These are phyloP conservation scores for Gentiana straminea DNA, from an alignment of 257 asterid genomes.

Conservation along the genomic window DNA sequence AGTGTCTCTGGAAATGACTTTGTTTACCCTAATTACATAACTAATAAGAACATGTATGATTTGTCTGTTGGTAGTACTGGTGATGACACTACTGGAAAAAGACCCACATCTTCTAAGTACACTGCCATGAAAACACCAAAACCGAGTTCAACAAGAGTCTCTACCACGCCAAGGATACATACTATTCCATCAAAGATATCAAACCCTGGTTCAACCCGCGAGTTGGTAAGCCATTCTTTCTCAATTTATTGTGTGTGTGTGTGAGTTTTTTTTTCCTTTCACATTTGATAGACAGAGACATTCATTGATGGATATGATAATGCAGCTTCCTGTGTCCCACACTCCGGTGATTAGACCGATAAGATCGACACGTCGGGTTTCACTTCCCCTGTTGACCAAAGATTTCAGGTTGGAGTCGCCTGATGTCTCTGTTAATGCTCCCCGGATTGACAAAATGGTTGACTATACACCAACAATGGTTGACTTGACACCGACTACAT, in stretches of 20 bases:
- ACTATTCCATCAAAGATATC: constrained; percentile 52
- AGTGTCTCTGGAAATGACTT: constrained; percentile 74
- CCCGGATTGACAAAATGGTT: constrained; percentile 85
- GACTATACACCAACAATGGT: constrained; percentile 36
- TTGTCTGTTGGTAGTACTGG: constrained; percentile 39
- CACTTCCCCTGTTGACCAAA: constrained; percentile 62
- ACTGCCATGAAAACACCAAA: constrained; percentile 30
- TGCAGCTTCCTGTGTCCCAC: constrained; percentile 86
- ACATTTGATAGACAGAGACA: constrained; percentile 1
- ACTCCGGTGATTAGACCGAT: constrained; percentile 55
- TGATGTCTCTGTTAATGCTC: constrained; percentile 83
- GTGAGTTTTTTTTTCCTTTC: not conserved
- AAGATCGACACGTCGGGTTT: constrained; percentile 46
- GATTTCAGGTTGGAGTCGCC: constrained; percentile 33
- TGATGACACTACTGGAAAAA: constrained; percentile 29
- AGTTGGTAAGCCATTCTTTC: constrained; percentile 45
- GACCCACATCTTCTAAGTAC: constrained; percentile 26
- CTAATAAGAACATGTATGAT: constrained; percentile 27
- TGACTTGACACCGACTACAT: constrained; percentile 48
- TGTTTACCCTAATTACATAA: constrained; percentile 33
- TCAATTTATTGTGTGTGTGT: not conserved
- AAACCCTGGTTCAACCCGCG: constrained; percentile 86
- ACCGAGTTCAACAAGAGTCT: constrained; percentile 25
- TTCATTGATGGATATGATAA: not conserved
- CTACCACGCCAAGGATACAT: constrained; percentile 45